Conservation (phyloP, 139 green algal genomes). For the Tetradesmus obliquus region DNA sequence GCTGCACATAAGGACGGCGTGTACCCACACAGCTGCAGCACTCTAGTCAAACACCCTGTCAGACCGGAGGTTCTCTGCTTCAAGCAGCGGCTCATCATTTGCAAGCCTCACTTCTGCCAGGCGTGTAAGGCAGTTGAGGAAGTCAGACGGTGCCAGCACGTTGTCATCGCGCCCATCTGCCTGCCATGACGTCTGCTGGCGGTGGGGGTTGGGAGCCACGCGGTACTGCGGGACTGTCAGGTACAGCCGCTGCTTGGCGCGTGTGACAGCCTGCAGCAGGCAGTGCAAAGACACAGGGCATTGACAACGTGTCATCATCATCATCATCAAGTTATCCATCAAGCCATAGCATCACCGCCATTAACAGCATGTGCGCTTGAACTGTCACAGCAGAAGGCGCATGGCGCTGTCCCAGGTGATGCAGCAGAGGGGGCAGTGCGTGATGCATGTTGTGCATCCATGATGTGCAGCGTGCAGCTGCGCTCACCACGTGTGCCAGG, state of each 20-base stretch:
- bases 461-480: constrained; percentile 22
- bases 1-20: no score
- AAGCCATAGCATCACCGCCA: no score
- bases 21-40: no score
- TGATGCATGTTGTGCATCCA: no score
- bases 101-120: background rate
- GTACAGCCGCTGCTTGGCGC: constrained; percentile 20
- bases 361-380: no score
- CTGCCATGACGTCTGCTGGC: background rate
- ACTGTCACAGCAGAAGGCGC: no score
- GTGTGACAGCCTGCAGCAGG: constrained; percentile 12
- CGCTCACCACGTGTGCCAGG: constrained; percentile 41
- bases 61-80: background rate
- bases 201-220: background rate
- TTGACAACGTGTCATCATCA: no score
- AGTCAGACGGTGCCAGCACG: background rate
- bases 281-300: background rate
- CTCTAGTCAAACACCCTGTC: no score
- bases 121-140: background rate
- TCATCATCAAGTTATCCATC: no score
- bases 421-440: no score
- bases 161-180: background rate
- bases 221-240: background rate
- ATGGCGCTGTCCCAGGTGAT: no score
- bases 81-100: background rate